These are phyloP conservation scores for Phytophthora pluvialis DNA, from an alignment of 352 stramenopile species.

Conservation along the genomic window DNA sequence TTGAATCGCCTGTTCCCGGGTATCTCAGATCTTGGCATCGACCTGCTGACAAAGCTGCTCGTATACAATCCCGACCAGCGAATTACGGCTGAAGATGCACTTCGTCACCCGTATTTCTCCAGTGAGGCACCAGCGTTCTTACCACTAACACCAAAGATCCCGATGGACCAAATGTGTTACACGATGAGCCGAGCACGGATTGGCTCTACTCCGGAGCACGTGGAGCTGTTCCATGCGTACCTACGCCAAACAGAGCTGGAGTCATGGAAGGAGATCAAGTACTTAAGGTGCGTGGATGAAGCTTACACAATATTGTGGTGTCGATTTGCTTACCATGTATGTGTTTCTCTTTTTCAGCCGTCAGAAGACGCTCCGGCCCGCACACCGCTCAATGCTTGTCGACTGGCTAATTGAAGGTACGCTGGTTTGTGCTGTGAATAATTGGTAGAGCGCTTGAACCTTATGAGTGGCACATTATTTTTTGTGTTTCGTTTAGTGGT, in stretches of 20 bases:
- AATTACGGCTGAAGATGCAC: constrained; percentile 82
- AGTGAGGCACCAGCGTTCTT: constrained; percentile 49
- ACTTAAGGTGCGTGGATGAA: constrained; percentile 62
- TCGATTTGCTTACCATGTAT: constrained; percentile 9
- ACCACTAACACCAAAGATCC: constrained; percentile 65
- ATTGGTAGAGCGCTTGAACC: neutral
- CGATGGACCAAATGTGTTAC: constrained; percentile 84
- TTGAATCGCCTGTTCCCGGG: constrained; percentile 74
- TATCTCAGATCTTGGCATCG: constrained; percentile 75
- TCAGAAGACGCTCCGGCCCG: constrained; percentile 82
- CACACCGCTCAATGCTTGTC: constrained; percentile 91
- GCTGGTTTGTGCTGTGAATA: neutral
- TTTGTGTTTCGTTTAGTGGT: constrained; percentile 59
- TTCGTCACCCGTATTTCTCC: constrained; percentile 85
- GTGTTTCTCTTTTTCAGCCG: constrained; percentile 43
- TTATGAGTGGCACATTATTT: constrained; percentile 1
- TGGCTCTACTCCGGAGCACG: constrained; percentile 69
- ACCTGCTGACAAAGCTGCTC: constrained; percentile 78
- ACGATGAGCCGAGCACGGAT: constrained; percentile 53
- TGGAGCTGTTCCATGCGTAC: constrained; percentile 82
- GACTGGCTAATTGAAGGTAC: constrained; percentile 93
- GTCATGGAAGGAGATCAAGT: constrained; percentile 89
- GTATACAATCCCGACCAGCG: constrained; percentile 85
- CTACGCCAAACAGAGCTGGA: constrained; percentile 79
- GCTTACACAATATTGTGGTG: neutral